phyloP scores from a whole-genome alignment of 2,329 filamentous ascomycete genomes.

The Myriosclerotinia curreyana region DNA sequence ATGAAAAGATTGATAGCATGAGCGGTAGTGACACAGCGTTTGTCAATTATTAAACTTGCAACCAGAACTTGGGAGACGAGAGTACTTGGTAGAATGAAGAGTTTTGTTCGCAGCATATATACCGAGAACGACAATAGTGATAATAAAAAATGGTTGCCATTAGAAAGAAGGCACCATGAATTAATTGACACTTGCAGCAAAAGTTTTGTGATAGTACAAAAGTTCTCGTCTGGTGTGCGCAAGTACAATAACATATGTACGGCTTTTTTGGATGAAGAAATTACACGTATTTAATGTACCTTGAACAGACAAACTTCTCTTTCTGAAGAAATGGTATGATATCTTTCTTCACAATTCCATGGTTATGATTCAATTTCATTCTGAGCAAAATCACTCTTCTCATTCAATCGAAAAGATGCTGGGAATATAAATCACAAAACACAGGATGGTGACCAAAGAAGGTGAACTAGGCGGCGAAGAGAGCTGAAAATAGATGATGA shows the following conservation, averaged over 20 bases:
- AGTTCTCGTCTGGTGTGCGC: neutral
- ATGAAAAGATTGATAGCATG: too few species aligned
- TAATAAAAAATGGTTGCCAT: neutral
- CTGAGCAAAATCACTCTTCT: neutral
- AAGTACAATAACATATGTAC: neutral
- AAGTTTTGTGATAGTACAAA: neutral
- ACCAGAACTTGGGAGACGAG: too few species aligned
- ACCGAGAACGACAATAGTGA: neutral
- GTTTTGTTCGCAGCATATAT: too few species aligned
- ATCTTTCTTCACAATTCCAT: neutral
- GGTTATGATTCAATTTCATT: neutral
- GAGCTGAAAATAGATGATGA: neutral
- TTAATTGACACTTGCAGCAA: neutral
- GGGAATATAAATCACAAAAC: neutral
- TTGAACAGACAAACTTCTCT: neutral
- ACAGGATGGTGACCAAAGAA: neutral
- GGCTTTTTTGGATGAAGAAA: neutral
- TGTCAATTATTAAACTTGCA: too few species aligned
- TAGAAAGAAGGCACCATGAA: neutral
- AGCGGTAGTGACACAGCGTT: too few species aligned
- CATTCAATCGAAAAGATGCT: too few species aligned
- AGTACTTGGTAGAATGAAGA: neutral
- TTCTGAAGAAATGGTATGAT: neutral
- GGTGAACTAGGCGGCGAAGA: neutral
- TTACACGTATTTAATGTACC: neutral